Base-by-base conservation (phyloP, 129 eudicot species). In the Mikania micrantha region DNA sequence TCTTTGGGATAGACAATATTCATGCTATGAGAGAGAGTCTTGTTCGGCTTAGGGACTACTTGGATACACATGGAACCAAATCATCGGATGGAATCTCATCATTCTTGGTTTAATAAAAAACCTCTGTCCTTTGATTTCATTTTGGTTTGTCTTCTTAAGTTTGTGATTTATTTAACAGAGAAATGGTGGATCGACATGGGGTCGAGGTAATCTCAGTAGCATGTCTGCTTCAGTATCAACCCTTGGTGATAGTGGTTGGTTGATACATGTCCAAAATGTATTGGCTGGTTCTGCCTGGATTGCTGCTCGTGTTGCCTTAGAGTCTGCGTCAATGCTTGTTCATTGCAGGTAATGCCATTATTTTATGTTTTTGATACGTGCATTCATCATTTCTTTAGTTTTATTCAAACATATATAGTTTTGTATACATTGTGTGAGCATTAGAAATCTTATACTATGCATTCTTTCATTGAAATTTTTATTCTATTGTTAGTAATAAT, bases 151-250 rank as follows among this genome's bases (percentile, higher is more conserved):
- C 5, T 54, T 20, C 10, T 39, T 13, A 20, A 65, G 39, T 41
- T 54, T 27, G 19, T 60, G 58, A 60, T 59, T 3, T 45, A 34
- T 49, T 45, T 54, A 47, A 74, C 80, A 94, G 99, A 94, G 99
- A 80, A 86, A 85, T 58, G 99, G 99, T 29, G 99, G 97, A 66
- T 85, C 83, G 77, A 84, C 87, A 9, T 90, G 99, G 99, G 94
- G 97, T 22, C 90, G 96, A 74, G 99, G 99, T 58, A 94, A 90
- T 70, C 90, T 94, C 66, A 94, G 97, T 80, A 85, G 99, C 66
- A 94, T 94, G 99, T 89, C 99, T 70, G 93, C 95, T 73, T 94
- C 99, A 69, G 99, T 94, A n/a, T 87, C 99, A 50, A 94, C 97
- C 59, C 90, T 94, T 28, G 99, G 99, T 64, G 99, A 87, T 72